Evolutionary conservation across 805 yeast genomes (phyloP), one percentile per base, ranked within the genome.

Genomic region (Alloascoidea hylecoeti): DNA sequence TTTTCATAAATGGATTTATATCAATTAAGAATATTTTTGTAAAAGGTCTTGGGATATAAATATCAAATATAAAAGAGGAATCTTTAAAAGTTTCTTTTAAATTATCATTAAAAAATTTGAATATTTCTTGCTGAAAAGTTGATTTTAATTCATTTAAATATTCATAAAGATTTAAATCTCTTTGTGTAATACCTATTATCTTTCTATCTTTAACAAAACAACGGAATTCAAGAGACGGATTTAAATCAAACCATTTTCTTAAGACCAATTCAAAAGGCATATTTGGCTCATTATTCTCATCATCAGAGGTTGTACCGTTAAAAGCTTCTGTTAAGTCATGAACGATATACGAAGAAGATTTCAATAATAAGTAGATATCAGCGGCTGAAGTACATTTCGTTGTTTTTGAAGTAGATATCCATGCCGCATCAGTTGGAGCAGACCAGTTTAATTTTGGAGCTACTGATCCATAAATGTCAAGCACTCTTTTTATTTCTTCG

Each of bases 381-480:
- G 77, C 68, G 0, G 79, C 74, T 19, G 67, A 68, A 13, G 59
- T 63, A 50, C 97, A 88, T 49, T 72, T 69, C 68, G 80, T 70
- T 2, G 83, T 68, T 49, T 84, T 82, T 19, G 80, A 75, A 2
- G 92, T 68, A 49, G 81, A 59, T 15, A 92, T 89, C 98, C 97
- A 92, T 0, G 77, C 71, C 1, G 97, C 83, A 58, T 92, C 99
- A 51, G 77, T 78, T 1, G 99, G 98, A 1, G 96, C 81, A 1
- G 96, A 85, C 98, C 98, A 92, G 61, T 92, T 92, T 47, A 89
- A 61, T 51, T 92, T 92, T 1, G 97, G 97, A 1, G 84, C 68
- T 2, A 86, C 84, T 1, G 72, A 59, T 0, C 80, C 79, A 36
- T 68, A 60, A 34, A 64, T 61, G 2, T 45, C 42, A 12, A 92